Evolutionary conservation across 352 stramenopile species (phyloP).

Genomic region (Pythium insidiosum): DNA sequence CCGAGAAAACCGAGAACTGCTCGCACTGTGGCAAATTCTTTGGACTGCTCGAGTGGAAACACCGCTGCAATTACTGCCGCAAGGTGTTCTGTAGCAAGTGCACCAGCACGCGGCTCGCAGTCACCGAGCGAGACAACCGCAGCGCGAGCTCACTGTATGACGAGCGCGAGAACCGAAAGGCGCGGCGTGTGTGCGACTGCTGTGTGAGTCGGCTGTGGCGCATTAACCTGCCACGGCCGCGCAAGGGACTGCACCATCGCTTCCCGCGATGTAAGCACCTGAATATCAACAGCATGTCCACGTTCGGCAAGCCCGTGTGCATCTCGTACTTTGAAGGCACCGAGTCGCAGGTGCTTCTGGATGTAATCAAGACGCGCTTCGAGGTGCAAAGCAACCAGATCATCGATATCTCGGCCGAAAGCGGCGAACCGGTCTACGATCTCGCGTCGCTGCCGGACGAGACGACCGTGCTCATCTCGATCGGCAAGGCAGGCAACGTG

Average conservation of each 20-base stretch:
- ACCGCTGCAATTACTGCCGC: slow-evolving; percentile 74
- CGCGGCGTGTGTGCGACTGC: slow-evolving; percentile 60
- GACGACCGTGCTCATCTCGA: slow-evolving; percentile 60
- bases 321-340: slow-evolving; percentile 80
- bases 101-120: slow-evolving; percentile 60
- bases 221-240: slow-evolving; percentile 69
- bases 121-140: slow-evolving; percentile 54
- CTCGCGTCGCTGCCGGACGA: slow-evolving; percentile 46
- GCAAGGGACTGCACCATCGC: slow-evolving; percentile 42
- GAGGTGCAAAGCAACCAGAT: slow-evolving; percentile 69
- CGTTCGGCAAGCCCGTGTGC: slow-evolving; percentile 67
- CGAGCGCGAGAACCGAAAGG: too few relatives aligned
- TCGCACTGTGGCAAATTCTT: slow-evolving; percentile 70
- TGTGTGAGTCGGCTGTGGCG: slow-evolving; percentile 74
- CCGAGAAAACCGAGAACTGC: slow-evolving; percentile 59
- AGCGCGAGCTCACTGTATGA: slow-evolving; percentile 24
- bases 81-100: slow-evolving; percentile 82
- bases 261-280: slow-evolving; percentile 50
- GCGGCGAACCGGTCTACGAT: slow-evolving; percentile 54
- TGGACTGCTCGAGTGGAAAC: slow-evolving; percentile 75
- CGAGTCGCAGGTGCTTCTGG: slow-evolving; percentile 56
- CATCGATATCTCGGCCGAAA: slow-evolving; percentile 67
- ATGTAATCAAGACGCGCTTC: slow-evolving; percentile 76
- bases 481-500: slow-evolving; percentile 74
- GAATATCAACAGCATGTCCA: slow-evolving; percentile 72